Percentiles rank a stretch among this genome's conserved stretches.
Conservation (phyloP, 2,329 filamentous ascomycete genomes). For the Parastagonospora nodorum region DNA sequence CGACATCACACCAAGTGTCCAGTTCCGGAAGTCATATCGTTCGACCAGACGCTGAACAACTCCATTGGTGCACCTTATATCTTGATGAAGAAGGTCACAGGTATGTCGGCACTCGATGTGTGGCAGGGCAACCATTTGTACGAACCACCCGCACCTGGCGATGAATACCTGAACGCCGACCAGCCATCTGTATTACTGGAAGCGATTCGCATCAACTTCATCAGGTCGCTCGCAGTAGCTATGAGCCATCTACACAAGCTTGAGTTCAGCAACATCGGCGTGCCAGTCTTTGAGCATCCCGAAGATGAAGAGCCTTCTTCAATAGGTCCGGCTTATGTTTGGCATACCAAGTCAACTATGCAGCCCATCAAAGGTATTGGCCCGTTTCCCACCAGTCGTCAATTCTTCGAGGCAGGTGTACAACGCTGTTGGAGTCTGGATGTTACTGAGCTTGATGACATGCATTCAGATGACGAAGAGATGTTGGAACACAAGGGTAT, state of each 20-base stretch:
- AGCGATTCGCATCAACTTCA: too few relatives aligned
- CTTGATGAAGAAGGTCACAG: constrained; percentile 18
- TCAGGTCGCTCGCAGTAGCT: neutral
- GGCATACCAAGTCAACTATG: neutral
- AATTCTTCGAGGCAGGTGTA: too few relatives aligned
- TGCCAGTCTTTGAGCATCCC: neutral
- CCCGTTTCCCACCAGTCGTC: too few relatives aligned
- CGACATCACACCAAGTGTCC: constrained; percentile 1
- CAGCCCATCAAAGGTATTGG: neutral
- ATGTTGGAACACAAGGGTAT: too few relatives aligned
- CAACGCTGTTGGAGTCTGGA: too few relatives aligned
- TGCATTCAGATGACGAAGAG: too few relatives aligned
- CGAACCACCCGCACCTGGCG: too few relatives aligned
- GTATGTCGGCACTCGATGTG: constrained; percentile 11
- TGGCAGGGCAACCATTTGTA: constrained; percentile 6
- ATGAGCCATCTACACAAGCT: neutral
- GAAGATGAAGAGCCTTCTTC: neutral
- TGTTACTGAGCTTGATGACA: too few relatives aligned
- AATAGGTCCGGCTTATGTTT: neutral
- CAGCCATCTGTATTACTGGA: too few relatives aligned
- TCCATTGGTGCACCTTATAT: constrained; percentile 22
- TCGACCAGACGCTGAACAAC: constrained; percentile 16
- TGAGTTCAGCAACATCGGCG: neutral
- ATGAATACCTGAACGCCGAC: too few relatives aligned
- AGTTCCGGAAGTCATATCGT: constrained; percentile 19